A percentile compares a stretch with the other conserved stretches of the same genome.
These are phyloP conservation scores for Colletotrichum incanum DNA, from an alignment of 2,329 filamentous ascomycete species.

Conservation along the genomic window DNA sequence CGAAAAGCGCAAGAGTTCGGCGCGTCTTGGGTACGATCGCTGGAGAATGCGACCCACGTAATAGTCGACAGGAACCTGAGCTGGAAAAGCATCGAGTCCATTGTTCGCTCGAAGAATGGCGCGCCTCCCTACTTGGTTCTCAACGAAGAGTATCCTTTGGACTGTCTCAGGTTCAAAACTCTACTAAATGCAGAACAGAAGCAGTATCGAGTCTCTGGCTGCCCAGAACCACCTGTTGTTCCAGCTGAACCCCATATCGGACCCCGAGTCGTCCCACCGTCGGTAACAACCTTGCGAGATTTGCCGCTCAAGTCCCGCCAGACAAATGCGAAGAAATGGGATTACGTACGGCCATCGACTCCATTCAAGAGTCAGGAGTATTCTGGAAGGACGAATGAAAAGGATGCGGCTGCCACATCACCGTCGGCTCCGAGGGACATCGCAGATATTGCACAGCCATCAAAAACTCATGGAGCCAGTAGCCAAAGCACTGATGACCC, in stretches of 20 bases:
- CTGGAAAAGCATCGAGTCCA: constrained; percentile 74
- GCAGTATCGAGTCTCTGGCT: constrained; percentile 73
- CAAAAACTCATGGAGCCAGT: neutral
- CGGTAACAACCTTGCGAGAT: neutral
- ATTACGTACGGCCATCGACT: constrained; percentile 58
- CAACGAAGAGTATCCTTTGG: constrained; percentile 77
- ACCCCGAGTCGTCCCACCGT: constrained; percentile 49
- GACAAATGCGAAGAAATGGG: constrained; percentile 55
- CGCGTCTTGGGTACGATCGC: constrained; percentile 77
- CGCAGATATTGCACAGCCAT: neutral
- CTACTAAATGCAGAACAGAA: constrained; percentile 72
- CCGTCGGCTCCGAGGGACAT: constrained; percentile 15
- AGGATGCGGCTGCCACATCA: constrained; percentile 1
- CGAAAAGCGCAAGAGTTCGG: constrained; percentile 82
- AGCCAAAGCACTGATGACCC: neutral
- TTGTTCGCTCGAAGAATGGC: constrained; percentile 60
- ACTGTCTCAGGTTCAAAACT: constrained; percentile 74
- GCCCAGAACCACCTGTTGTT: constrained; percentile 49
- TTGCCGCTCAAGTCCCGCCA: constrained; percentile 65
- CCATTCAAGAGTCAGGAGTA: constrained; percentile 55
- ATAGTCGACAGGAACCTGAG: constrained; percentile 80
- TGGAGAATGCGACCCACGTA: constrained; percentile 79
- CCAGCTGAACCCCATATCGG: constrained; percentile 43
- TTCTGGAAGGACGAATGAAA: constrained; percentile 42
- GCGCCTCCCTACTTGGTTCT: constrained; percentile 66